A percentile compares a stretch with the other conserved stretches of the same genome.
phyloP scores from a whole-genome alignment of 176 grass and related monocot species.

The Saccharum spontaneum region DNA sequence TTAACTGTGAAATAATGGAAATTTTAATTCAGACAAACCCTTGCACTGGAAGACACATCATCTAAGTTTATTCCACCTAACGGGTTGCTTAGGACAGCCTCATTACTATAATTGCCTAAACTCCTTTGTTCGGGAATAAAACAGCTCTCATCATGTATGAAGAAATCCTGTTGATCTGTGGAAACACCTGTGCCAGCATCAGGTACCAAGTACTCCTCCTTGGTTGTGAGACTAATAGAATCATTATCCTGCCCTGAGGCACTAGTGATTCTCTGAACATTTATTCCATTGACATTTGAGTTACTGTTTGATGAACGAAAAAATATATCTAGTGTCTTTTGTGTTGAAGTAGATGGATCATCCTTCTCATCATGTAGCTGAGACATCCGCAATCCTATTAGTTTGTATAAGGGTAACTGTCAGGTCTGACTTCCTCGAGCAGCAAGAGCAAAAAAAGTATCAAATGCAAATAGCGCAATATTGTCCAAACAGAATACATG shows the following conservation, averaged over 20 bases:
- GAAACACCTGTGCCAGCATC: slow-evolving; percentile 34
- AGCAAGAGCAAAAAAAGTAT: slow-evolving; percentile 11
- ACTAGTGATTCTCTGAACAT: neutral
- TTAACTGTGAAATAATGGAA: neutral
- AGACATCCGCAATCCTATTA: slow-evolving; percentile 80
- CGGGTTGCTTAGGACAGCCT: neutral
- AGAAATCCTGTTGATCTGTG: slow-evolving; percentile 25
- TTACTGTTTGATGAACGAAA: slow-evolving; percentile 30
- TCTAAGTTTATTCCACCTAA: slow-evolving; percentile 15
- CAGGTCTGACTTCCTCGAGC: neutral
- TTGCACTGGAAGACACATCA: neutral
- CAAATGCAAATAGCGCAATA: neutral
- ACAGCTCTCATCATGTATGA: slow-evolving; percentile 23
- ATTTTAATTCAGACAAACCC: slow-evolving; percentile 29
- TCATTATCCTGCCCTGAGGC: neutral
- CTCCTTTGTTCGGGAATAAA: slow-evolving; percentile 40
- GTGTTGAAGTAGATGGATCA: slow-evolving; percentile 47
- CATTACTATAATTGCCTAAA: slow-evolving; percentile 2
- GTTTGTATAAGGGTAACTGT: slow-evolving; percentile 18
- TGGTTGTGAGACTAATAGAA: neutral
- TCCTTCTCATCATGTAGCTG: slow-evolving; percentile 72
- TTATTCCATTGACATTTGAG: slow-evolving; percentile 24
- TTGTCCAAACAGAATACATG: neutral
- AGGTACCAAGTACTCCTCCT: slow-evolving; percentile 26
- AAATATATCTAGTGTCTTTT: slow-evolving; percentile 78